phyloP scores from a whole-genome alignment of 2,329 filamentous ascomycete genomes.

The Curvularia lunata region DNA sequence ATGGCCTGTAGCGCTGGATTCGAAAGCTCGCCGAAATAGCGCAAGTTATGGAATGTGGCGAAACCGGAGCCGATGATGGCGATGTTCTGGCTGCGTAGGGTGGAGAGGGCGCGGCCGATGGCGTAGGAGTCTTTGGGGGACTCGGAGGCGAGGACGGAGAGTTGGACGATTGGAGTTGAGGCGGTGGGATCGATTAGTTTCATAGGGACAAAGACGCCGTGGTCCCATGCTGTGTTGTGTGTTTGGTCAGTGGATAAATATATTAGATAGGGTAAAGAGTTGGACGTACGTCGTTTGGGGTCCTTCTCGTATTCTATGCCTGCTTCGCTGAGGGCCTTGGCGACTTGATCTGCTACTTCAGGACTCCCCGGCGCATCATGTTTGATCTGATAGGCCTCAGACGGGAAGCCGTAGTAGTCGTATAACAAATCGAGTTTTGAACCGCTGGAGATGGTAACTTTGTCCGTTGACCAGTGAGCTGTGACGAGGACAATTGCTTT shows the following conservation, averaged over 20 bases:
- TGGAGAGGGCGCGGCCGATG: constrained; percentile 60
- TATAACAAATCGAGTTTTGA: constrained; percentile 59
- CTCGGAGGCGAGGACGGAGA: constrained; percentile 62
- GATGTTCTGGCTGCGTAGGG: constrained; percentile 60
- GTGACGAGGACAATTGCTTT: constrained; percentile 64
- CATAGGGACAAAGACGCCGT: constrained; percentile 67
- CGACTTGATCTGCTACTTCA: constrained; percentile 59
- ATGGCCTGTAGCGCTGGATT: constrained; percentile 40
- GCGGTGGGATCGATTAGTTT: constrained; percentile 61
- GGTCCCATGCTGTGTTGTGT: constrained; percentile 59
- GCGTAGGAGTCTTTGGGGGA: constrained; percentile 57
- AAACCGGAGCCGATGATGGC: constrained; percentile 67
- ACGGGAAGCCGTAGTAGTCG: constrained; percentile 66
- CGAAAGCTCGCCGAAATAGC: constrained; percentile 41
- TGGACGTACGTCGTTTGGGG: constrained; percentile 39
- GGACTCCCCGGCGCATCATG: constrained; percentile 65
- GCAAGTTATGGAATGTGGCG: constrained; percentile 65
- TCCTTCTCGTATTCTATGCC: constrained; percentile 52
- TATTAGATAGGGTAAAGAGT: background rate
- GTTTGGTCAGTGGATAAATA: background rate
- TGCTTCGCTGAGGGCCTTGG: constrained; percentile 54
- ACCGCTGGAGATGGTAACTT: constrained; percentile 60
- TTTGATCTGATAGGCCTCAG: constrained; percentile 61
- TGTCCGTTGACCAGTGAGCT: constrained; percentile 62
- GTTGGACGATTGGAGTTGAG: constrained; percentile 62